phyloP scores from a whole-genome alignment of 805 yeast genomes.

The Alloascoidea hylecoeti region DNA sequence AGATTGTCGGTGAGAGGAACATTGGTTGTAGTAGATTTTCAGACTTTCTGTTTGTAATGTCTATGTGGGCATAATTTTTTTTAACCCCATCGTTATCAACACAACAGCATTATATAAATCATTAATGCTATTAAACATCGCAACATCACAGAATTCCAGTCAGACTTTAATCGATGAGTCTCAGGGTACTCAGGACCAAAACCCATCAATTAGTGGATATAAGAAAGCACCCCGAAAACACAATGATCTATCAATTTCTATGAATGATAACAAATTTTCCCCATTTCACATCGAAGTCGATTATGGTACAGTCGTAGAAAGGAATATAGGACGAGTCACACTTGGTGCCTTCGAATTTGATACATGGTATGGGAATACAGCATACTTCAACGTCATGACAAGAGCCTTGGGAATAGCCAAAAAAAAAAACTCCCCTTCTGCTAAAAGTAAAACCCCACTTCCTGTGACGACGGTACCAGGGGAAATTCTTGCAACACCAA shows the following conservation, averaged over 20 bases:
- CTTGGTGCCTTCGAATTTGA: constrained; percentile 57
- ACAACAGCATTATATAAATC: too few relatives aligned
- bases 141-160: too few relatives aligned
- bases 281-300: background rate
- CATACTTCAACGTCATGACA: constrained; percentile 45
- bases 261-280: constrained; percentile 1
- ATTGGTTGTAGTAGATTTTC: too few relatives aligned
- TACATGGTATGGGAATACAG: constrained; percentile 85
- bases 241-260: background rate
- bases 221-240: background rate
- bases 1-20: too few relatives aligned
- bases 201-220: too few relatives aligned
- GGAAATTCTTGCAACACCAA: constrained; percentile 6
- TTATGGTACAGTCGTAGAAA: constrained; percentile 8
- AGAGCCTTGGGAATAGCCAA: constrained; percentile 20
- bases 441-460: constrained; percentile 3
- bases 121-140: too few relatives aligned
- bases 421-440: constrained; percentile 5
- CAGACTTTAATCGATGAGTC: too few relatives aligned
- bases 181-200: too few relatives aligned
- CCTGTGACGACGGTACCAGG: constrained; percentile 2
- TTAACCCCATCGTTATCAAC: too few relatives aligned
- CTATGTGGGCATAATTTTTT: too few relatives aligned
- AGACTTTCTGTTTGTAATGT: too few relatives aligned
- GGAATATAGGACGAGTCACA: constrained; percentile 52